Conservation (phyloP, 495 filamentous ascomycete species). For the Neurospora intermedia region DNA sequence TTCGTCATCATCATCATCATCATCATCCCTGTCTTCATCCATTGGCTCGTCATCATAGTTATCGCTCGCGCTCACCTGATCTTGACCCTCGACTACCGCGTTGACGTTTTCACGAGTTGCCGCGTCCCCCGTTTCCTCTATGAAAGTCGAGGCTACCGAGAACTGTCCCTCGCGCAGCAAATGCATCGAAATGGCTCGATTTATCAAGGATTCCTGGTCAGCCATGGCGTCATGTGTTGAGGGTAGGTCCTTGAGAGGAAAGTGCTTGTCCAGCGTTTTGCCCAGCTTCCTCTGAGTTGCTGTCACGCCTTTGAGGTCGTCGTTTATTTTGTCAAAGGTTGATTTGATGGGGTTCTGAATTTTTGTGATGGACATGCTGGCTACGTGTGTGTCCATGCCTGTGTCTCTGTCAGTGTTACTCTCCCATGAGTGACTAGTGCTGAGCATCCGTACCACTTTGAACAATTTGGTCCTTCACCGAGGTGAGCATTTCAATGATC, state of each 20-base stretch:
- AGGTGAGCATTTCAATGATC: slow-evolving; percentile 64
- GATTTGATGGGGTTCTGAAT: slow-evolving; percentile 73
- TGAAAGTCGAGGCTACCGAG: slow-evolving; percentile 69
- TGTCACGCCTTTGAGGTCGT: slow-evolving; percentile 69
- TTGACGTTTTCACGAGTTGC: slow-evolving; percentile 15
- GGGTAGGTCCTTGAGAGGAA: slow-evolving; percentile 67
- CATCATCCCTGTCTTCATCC: slow-evolving; percentile 18
- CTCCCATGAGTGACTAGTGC: neutral
- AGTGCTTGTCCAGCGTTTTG: slow-evolving; percentile 76
- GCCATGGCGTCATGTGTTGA: slow-evolving; percentile 76
- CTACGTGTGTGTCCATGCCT: slow-evolving; percentile 54
- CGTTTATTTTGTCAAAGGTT: slow-evolving; percentile 66
- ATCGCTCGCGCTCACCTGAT: neutral
- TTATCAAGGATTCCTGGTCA: slow-evolving; percentile 63
- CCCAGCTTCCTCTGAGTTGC: slow-evolving; percentile 67
- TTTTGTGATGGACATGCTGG: slow-evolving; percentile 62
- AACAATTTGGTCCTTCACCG: slow-evolving; percentile 59
- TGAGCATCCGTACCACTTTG: slow-evolving; percentile 39
- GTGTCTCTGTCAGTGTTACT: neutral
- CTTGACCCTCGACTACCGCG: slow-evolving; percentile 16
- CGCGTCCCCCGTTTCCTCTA: slow-evolving; percentile 45
- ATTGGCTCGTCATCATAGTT: slow-evolving; percentile 12
- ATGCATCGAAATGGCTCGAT: slow-evolving; percentile 93
- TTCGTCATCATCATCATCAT: neutral
- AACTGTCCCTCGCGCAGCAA: slow-evolving; percentile 92